Percentiles rank a stretch among this genome's conserved stretches.
Conservation (phyloP, 2,329 filamentous ascomycete genomes). For the Dothideomycetes sp. region DNA sequence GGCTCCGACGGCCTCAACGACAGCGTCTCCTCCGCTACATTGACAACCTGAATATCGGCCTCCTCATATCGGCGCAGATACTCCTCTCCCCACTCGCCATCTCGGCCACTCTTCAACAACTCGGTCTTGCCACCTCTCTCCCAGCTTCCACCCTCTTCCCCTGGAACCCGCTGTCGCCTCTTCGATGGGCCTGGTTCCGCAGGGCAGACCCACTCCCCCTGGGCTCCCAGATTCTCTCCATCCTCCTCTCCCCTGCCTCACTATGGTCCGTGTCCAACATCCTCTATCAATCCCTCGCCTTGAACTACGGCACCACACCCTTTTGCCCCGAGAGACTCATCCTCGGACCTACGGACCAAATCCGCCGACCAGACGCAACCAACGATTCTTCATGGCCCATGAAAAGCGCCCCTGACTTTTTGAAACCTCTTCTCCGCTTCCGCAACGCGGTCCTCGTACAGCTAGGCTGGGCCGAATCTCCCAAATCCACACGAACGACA, state of each 20-base stretch:
- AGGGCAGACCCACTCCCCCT: neutral
- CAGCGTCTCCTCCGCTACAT: neutral
- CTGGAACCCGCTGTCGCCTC: constrained; percentile 6
- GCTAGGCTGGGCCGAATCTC: constrained; percentile 6
- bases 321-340: constrained; percentile 3
- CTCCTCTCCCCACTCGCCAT: constrained; percentile 1
- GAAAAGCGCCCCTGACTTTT: neutral
- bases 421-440: neutral
- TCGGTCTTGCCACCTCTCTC: constrained; percentile 1
- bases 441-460: neutral
- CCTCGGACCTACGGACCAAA: neutral
- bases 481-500: neutral
- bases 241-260: constrained; percentile 1
- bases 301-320: constrained; percentile 3
- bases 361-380: neutral
- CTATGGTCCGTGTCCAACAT: constrained; percentile 1
- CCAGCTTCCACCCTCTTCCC: neutral
- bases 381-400: too few species aligned
- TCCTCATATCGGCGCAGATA: neutral
- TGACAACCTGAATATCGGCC: neutral
- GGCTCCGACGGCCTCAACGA: neutral
- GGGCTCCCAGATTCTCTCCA: neutral
- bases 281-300: neutral
- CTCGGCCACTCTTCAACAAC: constrained; percentile 4
- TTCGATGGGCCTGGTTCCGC: constrained; percentile 1